These are phyloP conservation scores for Lentithecium fluviatile DNA, from an alignment of 495 filamentous ascomycete species.

Conservation along the genomic window DNA sequence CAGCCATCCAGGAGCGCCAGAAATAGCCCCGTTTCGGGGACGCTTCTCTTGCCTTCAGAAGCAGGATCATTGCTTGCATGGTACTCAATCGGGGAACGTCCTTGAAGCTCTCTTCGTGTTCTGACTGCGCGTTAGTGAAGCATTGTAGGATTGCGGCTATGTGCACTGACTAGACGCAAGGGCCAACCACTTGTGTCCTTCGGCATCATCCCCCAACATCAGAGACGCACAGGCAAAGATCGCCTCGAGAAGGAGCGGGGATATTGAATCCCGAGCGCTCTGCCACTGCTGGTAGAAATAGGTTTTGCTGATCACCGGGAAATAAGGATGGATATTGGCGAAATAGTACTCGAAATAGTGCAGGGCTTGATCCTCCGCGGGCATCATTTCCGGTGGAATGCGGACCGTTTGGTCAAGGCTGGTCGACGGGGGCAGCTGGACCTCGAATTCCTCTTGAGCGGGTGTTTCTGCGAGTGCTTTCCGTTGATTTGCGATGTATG, in stretches of 20 bases:
- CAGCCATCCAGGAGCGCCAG: constrained; percentile 96
- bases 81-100: constrained; percentile 92
- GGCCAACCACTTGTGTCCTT: constrained; percentile 92
- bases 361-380: constrained; percentile 75
- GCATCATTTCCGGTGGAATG: constrained; percentile 94
- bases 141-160: not conserved
- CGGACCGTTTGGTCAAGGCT: constrained; percentile 72
- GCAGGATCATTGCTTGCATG: constrained; percentile 82
- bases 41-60: constrained; percentile 89
- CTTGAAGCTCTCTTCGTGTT: constrained; percentile 93
- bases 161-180: constrained; percentile 75
- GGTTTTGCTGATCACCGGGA: constrained; percentile 84
- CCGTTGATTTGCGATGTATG: constrained; percentile 80
- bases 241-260: constrained; percentile 86
- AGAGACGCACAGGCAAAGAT: constrained; percentile 92
- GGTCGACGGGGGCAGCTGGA: constrained; percentile 61
- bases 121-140: constrained; percentile 47
- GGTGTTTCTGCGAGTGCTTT: constrained; percentile 66
- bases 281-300: constrained; percentile 93
- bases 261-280: constrained; percentile 78
- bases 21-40: constrained; percentile 93
- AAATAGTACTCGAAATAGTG: constrained; percentile 94
- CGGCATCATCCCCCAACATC: constrained; percentile 74
- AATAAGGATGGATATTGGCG: constrained; percentile 86
- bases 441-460: constrained; percentile 69